phyloP scores from a whole-genome alignment of 257 asterid genomes.

The Ilex asprella region DNA sequence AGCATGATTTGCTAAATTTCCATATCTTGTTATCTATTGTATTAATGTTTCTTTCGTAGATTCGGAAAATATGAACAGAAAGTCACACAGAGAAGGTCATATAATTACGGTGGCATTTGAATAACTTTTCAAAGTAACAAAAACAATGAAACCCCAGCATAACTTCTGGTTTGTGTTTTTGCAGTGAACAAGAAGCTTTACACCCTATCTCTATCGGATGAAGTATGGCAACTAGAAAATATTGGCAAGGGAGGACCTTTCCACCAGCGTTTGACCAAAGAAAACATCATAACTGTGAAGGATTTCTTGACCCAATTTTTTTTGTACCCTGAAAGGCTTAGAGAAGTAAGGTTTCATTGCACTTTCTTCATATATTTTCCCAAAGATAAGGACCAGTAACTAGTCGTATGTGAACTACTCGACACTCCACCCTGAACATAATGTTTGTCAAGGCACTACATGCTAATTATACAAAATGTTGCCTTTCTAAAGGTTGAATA shows the following conservation, averaged over 20 bases:
- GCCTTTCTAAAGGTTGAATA: neutral
- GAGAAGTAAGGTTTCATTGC: neutral
- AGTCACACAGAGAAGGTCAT: no score
- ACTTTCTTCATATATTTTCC: neutral
- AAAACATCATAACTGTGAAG: constrained; percentile 7
- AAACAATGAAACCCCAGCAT: no score
- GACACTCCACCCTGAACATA: no score
- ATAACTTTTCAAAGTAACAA: no score
- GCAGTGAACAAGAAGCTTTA: constrained; percentile 20
- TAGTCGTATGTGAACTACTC: neutral
- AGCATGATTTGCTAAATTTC: no score
- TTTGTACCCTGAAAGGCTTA: constrained; percentile 8
- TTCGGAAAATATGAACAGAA: no score
- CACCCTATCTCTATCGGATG: constrained; percentile 21
- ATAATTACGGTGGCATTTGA: no score
- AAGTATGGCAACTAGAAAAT: constrained; percentile 18
- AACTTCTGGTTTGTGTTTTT: neutral
- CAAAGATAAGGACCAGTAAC: no score
- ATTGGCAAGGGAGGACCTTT: constrained; percentile 6
- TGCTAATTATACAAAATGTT: neutral
- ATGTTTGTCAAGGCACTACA: no score
- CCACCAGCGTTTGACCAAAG: neutral
- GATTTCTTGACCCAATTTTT: constrained; percentile 12
- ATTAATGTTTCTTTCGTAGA: no score
- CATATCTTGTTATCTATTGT: no score